Evolutionary conservation across 176 grass and related monocot genomes (phyloP), one percentile per base, ranked within the genome.

Genomic region (Chloris gayana): DNA sequence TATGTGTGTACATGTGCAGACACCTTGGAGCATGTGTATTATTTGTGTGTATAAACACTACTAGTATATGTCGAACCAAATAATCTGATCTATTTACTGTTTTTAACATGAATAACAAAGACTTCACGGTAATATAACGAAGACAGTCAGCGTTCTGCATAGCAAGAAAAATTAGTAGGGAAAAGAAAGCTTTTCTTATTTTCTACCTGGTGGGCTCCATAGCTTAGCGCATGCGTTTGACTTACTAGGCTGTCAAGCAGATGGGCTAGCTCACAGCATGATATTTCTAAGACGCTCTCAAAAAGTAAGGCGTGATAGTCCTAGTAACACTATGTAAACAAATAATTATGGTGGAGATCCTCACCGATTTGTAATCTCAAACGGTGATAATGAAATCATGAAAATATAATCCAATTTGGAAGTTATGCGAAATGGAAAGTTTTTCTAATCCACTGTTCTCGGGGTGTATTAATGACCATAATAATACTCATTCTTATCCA

Each of bases 221-320:
- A n/a, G 24, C 18, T 74, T 31, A 7, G 14, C 69, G 62, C 29
- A 80, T 75, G 76, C 51, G 75, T 84, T 84, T 88, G 63, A 84
- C 87, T 84, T 75, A 75, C 27, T 54, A 81, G 76, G 11, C 76
- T 84, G 44, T 58, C 56, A 85, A 84, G 76, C 71, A 75, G 76
- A 64, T 89, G 64, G 82, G 49, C 76, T 75, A 88, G 42, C 54
- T 85, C 27, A 11, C 33, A 38, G 13, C 57, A 70, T 17, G 47
- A 29, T 12, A 18, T 50, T 61, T 27, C 19, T 25, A 79, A 25
- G 18, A 30, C 25, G 45, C 45, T 10, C 14, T 47, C 0, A 47
- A 47, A 47, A 47, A 47, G 17, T 6, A 51, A 51, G 17, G 49
- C 57, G 64, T 22, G 47, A 37, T 12, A 18, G 31, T 61, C 14